Evolutionary conservation across 1,139 yeast species (phyloP).

Genomic region (Saccharomycopsis crataegensis): DNA sequence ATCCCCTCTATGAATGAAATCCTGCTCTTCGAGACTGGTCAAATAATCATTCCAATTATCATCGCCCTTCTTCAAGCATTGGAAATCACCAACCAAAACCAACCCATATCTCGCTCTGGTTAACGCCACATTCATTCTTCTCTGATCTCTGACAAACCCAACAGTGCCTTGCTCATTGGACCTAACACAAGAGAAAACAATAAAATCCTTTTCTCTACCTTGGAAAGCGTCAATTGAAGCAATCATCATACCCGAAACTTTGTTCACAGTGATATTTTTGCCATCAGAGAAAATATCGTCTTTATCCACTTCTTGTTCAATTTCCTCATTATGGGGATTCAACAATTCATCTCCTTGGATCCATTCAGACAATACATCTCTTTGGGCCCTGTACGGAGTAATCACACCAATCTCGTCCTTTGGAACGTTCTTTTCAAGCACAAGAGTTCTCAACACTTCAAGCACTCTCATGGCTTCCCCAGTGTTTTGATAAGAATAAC

Average conservation of each 20-base stretch:
- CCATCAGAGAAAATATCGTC: constrained; percentile 41
- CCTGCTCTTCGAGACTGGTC: constrained; percentile 28
- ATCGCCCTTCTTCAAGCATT: constrained; percentile 42
- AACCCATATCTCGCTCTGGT: constrained; percentile 57
- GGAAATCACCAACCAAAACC: constrained; percentile 48
- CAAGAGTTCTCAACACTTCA: constrained; percentile 40
- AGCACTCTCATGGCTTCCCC: constrained; percentile 45
- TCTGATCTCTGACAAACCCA: constrained; percentile 50
- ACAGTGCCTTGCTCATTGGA: constrained; percentile 43
- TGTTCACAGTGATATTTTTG: constrained; percentile 50
- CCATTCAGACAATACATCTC: constrained; percentile 49
- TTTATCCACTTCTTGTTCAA: constrained; percentile 46
- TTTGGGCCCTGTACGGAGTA: constrained; percentile 68
- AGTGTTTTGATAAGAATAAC: constrained; percentile 46
- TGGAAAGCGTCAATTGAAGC: constrained; percentile 66
- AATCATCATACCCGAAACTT: constrained; percentile 58
- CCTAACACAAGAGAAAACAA: constrained; percentile 55
- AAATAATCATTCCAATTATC: constrained; percentile 49
- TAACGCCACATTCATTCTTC: constrained; percentile 56
- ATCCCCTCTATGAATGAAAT: constrained; percentile 12
- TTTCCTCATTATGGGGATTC: constrained; percentile 45
- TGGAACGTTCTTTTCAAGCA: constrained; percentile 46
- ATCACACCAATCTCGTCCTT: constrained; percentile 53
- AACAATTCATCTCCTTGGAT: constrained; percentile 45
- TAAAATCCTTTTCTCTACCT: constrained; percentile 55